These are phyloP conservation scores for Solanum tacnaense DNA, from an alignment of 257 asterid species.

Conservation along the genomic window DNA sequence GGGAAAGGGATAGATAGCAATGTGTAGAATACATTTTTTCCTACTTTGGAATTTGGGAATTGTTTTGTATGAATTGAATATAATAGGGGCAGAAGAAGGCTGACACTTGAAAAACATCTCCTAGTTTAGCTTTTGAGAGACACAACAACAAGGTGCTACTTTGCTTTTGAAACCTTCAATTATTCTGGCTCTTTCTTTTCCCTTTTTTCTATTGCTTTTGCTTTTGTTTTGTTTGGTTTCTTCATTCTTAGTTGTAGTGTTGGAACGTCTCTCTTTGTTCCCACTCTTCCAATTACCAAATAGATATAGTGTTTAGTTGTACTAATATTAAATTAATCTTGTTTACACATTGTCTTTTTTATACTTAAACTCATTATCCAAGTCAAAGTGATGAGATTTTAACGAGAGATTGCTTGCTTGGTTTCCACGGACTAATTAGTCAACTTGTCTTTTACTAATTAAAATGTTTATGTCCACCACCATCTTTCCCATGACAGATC, in stretches of 20 bases:
- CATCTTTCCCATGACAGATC: not conserved
- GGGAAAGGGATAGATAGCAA: constrained; percentile 4
- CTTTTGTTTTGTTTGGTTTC: not conserved
- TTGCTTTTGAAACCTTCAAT: not conserved
- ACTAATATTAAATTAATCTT: not conserved
- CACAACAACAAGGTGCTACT: constrained; percentile 34
- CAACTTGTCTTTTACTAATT: not conserved
- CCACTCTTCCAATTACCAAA: not conserved
- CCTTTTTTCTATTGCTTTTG: not conserved
- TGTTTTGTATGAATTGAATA: not conserved
- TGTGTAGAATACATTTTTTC: not conserved
- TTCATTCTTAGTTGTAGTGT: not conserved
- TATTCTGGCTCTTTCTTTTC: not conserved
- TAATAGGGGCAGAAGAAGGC: not conserved
- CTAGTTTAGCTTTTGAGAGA: constrained; percentile 42
- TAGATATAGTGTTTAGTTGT: not conserved
- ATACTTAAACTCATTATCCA: not conserved
- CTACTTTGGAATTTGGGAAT: constrained; percentile 31
- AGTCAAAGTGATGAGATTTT: not conserved
- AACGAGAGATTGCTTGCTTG: not conserved
- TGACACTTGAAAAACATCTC: constrained; percentile 26
- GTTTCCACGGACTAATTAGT: not conserved
- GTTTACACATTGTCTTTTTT: not conserved
- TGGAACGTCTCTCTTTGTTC: not conserved
- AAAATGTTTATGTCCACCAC: not conserved